Conservation (phyloP, 1,139 yeast species). For the Diutina catenulata region DNA sequence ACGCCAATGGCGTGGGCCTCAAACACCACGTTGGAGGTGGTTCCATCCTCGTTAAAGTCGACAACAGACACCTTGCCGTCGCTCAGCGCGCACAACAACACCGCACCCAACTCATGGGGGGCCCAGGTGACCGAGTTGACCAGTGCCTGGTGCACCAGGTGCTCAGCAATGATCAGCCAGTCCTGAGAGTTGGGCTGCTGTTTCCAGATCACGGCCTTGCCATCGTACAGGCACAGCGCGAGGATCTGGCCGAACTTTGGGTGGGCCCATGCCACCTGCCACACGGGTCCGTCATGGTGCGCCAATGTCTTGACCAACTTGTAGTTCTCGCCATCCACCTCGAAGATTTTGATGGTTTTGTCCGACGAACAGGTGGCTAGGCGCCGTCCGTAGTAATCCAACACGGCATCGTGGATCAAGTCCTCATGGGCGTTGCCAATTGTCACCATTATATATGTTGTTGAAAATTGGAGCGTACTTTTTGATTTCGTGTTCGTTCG, state of each 20-base stretch:
- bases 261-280: conserved; percentile 99
- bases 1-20: conserved; percentile 90
- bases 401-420: conserved; percentile 90
- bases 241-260: conserved; percentile 93
- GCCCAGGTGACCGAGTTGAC: conserved; percentile 96
- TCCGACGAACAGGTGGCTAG: conserved; percentile 94
- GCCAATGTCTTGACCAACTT: conserved; percentile 67
- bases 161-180: conserved; percentile 86
- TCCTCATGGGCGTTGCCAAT: conserved; percentile 79
- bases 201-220: conserved; percentile 89
- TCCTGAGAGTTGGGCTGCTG: conserved; percentile 68
- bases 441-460: conserved; percentile 37
- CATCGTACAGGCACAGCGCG: conserved; percentile 94
- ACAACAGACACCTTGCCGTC: conserved; percentile 89
- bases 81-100: conserved; percentile 79
- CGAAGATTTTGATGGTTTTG: conserved; percentile 86
- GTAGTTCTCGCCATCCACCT: conserved; percentile 69
- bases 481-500: neutral
- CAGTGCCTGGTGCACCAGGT: conserved; percentile 82
- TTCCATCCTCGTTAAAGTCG: conserved; percentile 86
- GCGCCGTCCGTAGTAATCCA: conserved; percentile 92
- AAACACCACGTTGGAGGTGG: conserved; percentile 52
- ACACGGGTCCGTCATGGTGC: conserved; percentile 96
- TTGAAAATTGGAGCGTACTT: neutral
- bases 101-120: conserved; percentile 93